A percentile compares a stretch with the other conserved stretches of the same genome.
These are phyloP conservation scores for Prinsepia uniflora DNA, from an alignment of 306 rosid genomes.

Conservation along the genomic window DNA sequence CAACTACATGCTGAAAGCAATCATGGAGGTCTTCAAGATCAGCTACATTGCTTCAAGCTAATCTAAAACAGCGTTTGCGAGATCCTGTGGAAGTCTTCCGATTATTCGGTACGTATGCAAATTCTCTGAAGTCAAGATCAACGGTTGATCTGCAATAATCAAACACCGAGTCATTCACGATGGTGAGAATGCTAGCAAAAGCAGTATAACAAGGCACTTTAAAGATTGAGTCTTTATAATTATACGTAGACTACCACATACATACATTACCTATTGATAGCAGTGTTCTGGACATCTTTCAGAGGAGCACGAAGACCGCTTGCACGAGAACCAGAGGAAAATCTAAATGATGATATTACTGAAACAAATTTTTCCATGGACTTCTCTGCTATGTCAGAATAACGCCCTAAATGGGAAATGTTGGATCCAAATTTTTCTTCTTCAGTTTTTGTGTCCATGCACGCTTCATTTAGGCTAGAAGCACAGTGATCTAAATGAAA, in stretches of 20 bases:
- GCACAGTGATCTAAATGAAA: constrained; percentile 37
- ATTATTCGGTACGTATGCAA: constrained; percentile 48
- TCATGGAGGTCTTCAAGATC: background rate
- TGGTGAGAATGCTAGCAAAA: constrained; percentile 8
- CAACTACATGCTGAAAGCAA: constrained; percentile 17
- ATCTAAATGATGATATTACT: constrained; percentile 57
- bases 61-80: constrained; percentile 26
- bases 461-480: constrained; percentile 24
- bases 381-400: constrained; percentile 77
- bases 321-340: constrained; percentile 76
- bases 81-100: constrained; percentile 30
- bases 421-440: constrained; percentile 65
- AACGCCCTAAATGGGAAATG: constrained; percentile 69
- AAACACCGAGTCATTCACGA: constrained; percentile 20
- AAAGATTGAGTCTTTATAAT: constrained; percentile 7
- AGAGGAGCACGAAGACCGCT: constrained; percentile 94
- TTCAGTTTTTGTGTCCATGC: constrained; percentile 23
- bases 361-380: constrained; percentile 80
- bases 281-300: constrained; percentile 54
- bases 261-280: constrained; percentile 41
- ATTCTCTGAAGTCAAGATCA: constrained; percentile 44
- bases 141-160: constrained; percentile 37
- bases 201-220: constrained; percentile 18
- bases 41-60: constrained; percentile 11
- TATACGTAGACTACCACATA: background rate